Evolutionary conservation across 345 rosid genomes (phyloP).

Genomic region (Murraya paniculata): DNA sequence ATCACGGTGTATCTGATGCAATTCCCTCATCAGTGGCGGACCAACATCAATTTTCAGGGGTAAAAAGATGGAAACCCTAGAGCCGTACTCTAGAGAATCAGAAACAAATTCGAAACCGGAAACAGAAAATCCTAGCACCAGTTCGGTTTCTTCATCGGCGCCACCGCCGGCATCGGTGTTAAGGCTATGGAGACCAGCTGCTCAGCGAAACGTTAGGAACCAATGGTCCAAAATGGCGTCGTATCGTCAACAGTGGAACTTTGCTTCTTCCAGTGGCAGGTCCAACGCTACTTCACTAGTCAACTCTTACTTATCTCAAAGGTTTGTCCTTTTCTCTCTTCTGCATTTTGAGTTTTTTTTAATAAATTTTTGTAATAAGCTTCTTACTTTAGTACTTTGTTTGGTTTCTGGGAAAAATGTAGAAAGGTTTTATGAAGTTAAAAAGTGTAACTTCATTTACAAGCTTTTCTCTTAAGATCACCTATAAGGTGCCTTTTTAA

Average conservation of each 20-base stretch:
- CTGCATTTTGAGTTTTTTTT: background rate
- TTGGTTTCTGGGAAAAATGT: background rate
- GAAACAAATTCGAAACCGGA: background rate
- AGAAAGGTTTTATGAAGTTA: too few relatives aligned
- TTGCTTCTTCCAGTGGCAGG: conserved; percentile 55
- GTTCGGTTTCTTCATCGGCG: conserved; percentile 7
- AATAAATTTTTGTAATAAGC: background rate
- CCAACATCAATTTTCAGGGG: background rate
- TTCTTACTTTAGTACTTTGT: background rate
- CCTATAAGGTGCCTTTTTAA: background rate
- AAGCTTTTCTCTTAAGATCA: background rate
- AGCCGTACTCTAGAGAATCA: background rate
- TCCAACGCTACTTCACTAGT: conserved; percentile 79
- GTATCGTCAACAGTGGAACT: conserved; percentile 54
- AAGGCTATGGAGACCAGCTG: conserved; percentile 87
- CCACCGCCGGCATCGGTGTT: conserved; percentile 39
- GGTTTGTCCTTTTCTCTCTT: conserved; percentile 24
- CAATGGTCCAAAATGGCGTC: conserved; percentile 81
- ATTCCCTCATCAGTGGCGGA: background rate
- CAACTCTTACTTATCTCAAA: conserved; percentile 65
- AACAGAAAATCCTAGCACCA: conserved; percentile 14
- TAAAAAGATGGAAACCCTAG: background rate
- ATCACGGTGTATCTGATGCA: too few relatives aligned
- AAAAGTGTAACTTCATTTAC: background rate
- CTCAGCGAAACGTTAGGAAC: conserved; percentile 83